A percentile compares a stretch with the other conserved stretches of the same genome.
These are phyloP conservation scores for Phoma sp. DNA, from an alignment of 2,329 filamentous ascomycete species.

Conservation along the genomic window DNA sequence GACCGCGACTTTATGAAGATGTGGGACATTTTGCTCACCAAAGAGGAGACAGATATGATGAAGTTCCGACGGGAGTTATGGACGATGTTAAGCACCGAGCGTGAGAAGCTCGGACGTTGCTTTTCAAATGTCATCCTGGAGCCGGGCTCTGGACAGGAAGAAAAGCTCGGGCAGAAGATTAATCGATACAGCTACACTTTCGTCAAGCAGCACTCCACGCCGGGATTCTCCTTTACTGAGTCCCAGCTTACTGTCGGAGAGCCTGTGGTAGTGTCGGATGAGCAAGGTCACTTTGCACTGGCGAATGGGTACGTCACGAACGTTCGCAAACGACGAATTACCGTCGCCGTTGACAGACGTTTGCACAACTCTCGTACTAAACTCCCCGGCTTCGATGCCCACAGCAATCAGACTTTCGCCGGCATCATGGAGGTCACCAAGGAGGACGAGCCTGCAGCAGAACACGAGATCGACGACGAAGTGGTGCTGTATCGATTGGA, in stretches of 20 bases:
- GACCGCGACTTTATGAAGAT: constrained; percentile 89
- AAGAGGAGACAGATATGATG: constrained; percentile 90
- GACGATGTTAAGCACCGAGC: constrained; percentile 91
- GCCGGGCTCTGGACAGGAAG: constrained; percentile 74
- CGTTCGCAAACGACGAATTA: constrained; percentile 76
- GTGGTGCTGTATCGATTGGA: constrained; percentile 82
- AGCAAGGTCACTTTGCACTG: constrained; percentile 91
- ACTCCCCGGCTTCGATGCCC: constrained; percentile 75
- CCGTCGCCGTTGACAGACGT: constrained; percentile 86
- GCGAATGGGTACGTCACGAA: constrained; percentile 89
- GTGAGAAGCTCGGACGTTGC: constrained; percentile 86
- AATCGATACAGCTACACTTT: constrained; percentile 91
- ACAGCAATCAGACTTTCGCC: constrained; percentile 81
- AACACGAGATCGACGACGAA: constrained; percentile 54
- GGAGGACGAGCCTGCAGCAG: constrained; percentile 51
- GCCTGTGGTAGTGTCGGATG: constrained; percentile 94
- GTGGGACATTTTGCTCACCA: constrained; percentile 92
- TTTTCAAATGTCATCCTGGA: constrained; percentile 88
- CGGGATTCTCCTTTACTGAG: constrained; percentile 83
- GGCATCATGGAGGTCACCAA: constrained; percentile 87
- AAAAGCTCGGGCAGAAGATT: constrained; percentile 77
- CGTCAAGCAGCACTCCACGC: constrained; percentile 67
- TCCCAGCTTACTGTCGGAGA: constrained; percentile 88
- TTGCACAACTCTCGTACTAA: constrained; percentile 85
- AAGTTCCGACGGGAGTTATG: constrained; percentile 89